Evolutionary conservation across 2,329 filamentous ascomycete genomes (phyloP), one percentile per base, ranked within the genome.

Genomic region (Diatrype stigma): DNA sequence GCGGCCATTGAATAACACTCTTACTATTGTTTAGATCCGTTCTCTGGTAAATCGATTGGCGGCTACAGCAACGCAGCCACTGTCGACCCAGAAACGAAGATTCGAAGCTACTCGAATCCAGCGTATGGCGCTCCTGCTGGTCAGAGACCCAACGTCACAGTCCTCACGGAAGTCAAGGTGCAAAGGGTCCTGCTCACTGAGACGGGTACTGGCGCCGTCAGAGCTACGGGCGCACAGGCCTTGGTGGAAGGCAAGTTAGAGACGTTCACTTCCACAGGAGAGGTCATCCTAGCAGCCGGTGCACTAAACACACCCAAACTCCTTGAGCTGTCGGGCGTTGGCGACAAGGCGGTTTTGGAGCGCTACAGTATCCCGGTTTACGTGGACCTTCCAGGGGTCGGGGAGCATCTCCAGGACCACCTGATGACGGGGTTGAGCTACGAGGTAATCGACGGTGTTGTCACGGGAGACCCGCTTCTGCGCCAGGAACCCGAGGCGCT

Each of bases 61-160:
- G 60, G 53, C 3, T 63, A 60, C 42, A 60, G 54, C 46, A 61
- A 57, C 40, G 42, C 51, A 1, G 52, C 51, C 12, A 60, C 54
- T 1, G 52, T 63, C 2, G 54, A 60, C 42, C 56, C 56, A 11
- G 53, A 52, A 38, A 53, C 52, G 10, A 56, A 55, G 46, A 51
- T 38, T 32, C 57, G 59, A 11, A 61, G 60, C 44, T 57, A 61
- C 21, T 55, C 60, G 2, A 38, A 49, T n/a, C 42, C 54, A 6
- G 58, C 56, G 6, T 56, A 61, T 40, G 51, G 49, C 11, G 42
- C n/a, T 21, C 48, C 54, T 28, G 50, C 51, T 45, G 16, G 37
- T 10, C 47, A 58, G 38, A 53, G 57, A 14, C 14, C 50, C 3
- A 63, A 63, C 19, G 46, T 61, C 6, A 14, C 32, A 16, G 23